A percentile compares a stretch with the other conserved stretches of the same genome.
Conservation (phyloP, 2,329 filamentous ascomycete species). For the Aspergillus felis region DNA sequence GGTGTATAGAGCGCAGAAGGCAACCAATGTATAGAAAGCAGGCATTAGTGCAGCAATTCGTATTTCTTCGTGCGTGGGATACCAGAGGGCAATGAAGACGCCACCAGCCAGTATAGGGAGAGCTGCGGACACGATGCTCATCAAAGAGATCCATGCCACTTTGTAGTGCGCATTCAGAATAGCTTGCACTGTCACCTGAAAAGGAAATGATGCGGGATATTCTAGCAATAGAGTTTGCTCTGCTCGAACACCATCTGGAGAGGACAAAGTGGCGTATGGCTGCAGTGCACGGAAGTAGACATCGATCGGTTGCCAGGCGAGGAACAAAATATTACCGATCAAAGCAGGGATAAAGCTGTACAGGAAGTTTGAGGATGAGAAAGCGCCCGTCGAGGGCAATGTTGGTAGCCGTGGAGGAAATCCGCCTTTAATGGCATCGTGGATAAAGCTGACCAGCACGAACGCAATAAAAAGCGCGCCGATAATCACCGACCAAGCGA, state of each 20-base stretch:
- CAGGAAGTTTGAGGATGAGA: constrained; percentile 83
- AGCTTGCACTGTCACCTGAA: constrained; percentile 52
- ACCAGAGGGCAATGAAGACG: constrained; percentile 60
- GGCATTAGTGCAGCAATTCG: constrained; percentile 69
- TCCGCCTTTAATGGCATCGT: constrained; percentile 61
- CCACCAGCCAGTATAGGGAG: constrained; percentile 59
- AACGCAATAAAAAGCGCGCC: constrained; percentile 65
- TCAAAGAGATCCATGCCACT: constrained; percentile 53
- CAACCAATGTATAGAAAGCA: constrained; percentile 69
- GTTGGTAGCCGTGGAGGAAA: constrained; percentile 68
- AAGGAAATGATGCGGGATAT: constrained; percentile 53
- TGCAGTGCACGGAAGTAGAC: constrained; percentile 57
- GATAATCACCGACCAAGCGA: constrained; percentile 60
- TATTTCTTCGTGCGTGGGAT: constrained; percentile 41
- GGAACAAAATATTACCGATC: constrained; percentile 57
- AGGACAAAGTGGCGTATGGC: constrained; percentile 54
- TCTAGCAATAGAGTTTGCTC: constrained; percentile 55
- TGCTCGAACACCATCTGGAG: constrained; percentile 49
- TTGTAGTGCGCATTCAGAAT: constrained; percentile 54
- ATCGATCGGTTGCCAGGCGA: constrained; percentile 58
- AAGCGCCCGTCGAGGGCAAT: constrained; percentile 59
- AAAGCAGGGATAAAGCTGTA: constrained; percentile 64
- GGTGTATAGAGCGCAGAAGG: constrained; percentile 67
- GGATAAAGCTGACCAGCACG: constrained; percentile 73
- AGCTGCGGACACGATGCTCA: constrained; percentile 49